Percentiles rank a stretch among this genome's conserved stretches.
phyloP scores from a whole-genome alignment of 495 filamentous ascomycete species.

The Xylaria telfairii region DNA sequence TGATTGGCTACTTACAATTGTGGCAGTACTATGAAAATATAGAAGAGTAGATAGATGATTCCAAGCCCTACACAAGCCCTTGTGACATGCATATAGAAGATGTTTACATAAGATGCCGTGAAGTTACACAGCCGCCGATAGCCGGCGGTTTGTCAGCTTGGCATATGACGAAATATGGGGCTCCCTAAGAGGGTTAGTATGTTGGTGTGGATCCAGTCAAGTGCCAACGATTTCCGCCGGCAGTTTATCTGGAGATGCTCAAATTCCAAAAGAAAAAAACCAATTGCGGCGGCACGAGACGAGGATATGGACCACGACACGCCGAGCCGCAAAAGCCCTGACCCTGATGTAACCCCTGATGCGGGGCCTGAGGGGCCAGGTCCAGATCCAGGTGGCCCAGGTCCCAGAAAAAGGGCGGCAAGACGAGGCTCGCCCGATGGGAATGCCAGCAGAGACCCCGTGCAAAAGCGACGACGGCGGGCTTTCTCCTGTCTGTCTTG shows the following conservation, averaged over 20 bases:
- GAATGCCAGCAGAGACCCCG: constrained; percentile 3
- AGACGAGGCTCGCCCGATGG: constrained; percentile 27
- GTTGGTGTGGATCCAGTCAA: not conserved
- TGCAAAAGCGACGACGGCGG: constrained; percentile 33
- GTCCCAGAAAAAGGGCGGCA: constrained; percentile 14
- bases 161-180: not conserved
- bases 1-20: no score
- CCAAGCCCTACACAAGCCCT: no score
- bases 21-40: no score
- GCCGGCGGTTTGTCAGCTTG: not conserved
- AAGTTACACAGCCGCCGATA: constrained; percentile 5
- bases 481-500: constrained; percentile 42
- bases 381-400: no score
- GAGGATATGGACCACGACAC: not conserved
- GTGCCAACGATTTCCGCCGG: constrained; percentile 22
- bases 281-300: not conserved
- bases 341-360: not conserved
- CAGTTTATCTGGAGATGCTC: not conserved
- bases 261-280: not conserved
- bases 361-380: constrained; percentile 1
- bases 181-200: not conserved
- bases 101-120: no score
- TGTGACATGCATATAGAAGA: not conserved
- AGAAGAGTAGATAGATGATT: no score
- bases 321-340: constrained; percentile 6